Conservation (phyloP, 306 rosid genomes). For the Erythrophleum fordii region DNA sequence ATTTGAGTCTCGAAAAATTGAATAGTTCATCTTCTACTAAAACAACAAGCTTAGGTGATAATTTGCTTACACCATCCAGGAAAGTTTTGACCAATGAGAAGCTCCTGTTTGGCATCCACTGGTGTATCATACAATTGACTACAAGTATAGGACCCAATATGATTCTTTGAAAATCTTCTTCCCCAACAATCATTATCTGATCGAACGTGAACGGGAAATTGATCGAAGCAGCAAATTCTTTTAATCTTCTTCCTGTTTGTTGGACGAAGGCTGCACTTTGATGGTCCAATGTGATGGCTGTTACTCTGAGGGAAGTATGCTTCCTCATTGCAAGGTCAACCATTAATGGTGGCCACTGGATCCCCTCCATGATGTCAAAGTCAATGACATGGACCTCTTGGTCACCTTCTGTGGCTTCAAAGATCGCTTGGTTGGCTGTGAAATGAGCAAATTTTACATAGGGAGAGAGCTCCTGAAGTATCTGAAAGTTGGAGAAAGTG, state of each 20-base stretch:
- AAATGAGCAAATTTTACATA: conserved; percentile 70
- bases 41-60: conserved; percentile 62
- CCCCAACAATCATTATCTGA: conserved; percentile 43
- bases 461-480: conserved; percentile 71
- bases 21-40: conserved; percentile 69
- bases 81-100: conserved; percentile 48
- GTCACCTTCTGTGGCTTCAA: conserved; percentile 59
- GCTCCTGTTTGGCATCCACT: conserved; percentile 54
- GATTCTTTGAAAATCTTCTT: conserved; percentile 50
- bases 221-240: conserved; percentile 66
- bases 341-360: conserved; percentile 80
- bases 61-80: conserved; percentile 48
- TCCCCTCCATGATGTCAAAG: conserved; percentile 76
- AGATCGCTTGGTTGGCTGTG: conserved; percentile 77
- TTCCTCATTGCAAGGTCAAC: conserved; percentile 61
- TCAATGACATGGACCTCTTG: conserved; percentile 62
- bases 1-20: conserved; percentile 51
- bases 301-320: conserved; percentile 50
- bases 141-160: conserved; percentile 45
- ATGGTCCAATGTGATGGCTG: conserved; percentile 50
- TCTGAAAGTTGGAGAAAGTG: conserved; percentile 51
- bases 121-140: conserved; percentile 62
- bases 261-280: conserved; percentile 43
- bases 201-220: conserved; percentile 53
- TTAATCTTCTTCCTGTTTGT: conserved; percentile 64